Conservation (phyloP, 768 basidiomycete species). For the Thelephora ganbajun region DNA sequence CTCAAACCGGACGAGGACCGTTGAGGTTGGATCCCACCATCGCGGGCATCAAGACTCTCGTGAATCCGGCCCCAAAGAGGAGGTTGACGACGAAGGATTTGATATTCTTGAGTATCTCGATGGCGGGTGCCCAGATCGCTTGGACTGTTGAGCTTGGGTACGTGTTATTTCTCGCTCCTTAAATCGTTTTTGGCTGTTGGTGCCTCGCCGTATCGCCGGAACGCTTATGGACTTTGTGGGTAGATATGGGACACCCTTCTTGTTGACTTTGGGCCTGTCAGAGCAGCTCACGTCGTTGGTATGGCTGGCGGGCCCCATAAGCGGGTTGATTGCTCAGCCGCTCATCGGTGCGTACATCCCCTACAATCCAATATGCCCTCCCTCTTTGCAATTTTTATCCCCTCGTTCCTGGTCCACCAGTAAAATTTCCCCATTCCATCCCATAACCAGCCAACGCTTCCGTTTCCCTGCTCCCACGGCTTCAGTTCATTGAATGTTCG, state of each 20-base stretch:
- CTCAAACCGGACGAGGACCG: background rate
- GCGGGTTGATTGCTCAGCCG: conserved; percentile 92
- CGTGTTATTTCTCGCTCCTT: conserved; percentile 13
- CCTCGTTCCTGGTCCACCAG: too few relatives aligned
- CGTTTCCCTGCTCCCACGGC: background rate
- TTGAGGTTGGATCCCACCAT: too few relatives aligned
- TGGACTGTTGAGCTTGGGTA: conserved; percentile 95
- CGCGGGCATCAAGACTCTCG: background rate
- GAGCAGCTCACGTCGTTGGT: conserved; percentile 89
- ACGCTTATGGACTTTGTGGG: conserved; percentile 1
- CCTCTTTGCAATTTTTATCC: too few relatives aligned
- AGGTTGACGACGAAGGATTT: conserved; percentile 29
- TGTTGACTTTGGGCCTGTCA: conserved; percentile 66
- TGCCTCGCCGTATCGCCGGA: background rate
- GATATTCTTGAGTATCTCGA: conserved; percentile 74
- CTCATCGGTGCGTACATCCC: conserved; percentile 74
- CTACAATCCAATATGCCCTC: too few relatives aligned
- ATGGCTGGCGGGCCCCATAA: conserved; percentile 92
- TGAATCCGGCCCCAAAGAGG: conserved; percentile 3
- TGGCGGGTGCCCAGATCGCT: conserved; percentile 89
- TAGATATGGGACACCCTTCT: conserved; percentile 93
- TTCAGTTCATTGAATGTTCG: background rate
- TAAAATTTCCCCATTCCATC: too few relatives aligned
- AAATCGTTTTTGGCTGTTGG: background rate
- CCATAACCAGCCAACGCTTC: background rate